Base-by-base conservation (phyloP, 257 asterid species). In the Craterostigma plantagineum region DNA sequence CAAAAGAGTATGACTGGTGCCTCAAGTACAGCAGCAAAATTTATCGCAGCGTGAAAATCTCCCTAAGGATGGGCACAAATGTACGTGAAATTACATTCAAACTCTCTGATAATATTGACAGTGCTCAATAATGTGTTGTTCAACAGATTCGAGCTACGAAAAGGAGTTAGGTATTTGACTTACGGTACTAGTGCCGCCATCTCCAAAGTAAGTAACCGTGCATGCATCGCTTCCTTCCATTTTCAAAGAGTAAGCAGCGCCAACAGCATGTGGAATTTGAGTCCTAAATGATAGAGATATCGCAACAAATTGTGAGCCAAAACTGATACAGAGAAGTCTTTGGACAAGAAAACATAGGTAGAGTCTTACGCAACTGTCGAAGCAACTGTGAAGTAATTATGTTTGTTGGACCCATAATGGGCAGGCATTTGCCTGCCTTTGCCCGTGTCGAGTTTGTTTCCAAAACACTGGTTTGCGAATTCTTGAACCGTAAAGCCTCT, bases 341-440 rank as follows among this genome's bases (percentile, higher is more conserved):
- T 23, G 30, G 30, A 23, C 30, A 23, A 23, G 30, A 23, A 2
- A 23, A 23, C 30, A 23, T 23, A 23, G 30, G 30, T 23, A 23
- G 30, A 23, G 38, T 66, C 98, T 73, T 74, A 87, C 98, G 73
- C 95, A 42, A 87, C 95, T 16, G 98, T 79, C 33, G 98, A 87
- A 53, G 98, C 85, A 61, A 87, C 79, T 5, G 92, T 87, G 69
- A 87, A 57, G 56, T 87, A 87, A 64, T 87, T 87, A 67, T 69
- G 93, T 57, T 64, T 66, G 54, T 68, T 71, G 53, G 95, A 87
- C 51, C 98, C 98, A 52, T 87, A 87, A 64, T 87, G 98, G 36
- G 79, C 76, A 35, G 95, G 98, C 98, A 87, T 87, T 80, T 87
- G 98, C 65, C 98, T 70, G 47, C 95, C 98, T 74, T 87, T 87